Conservation (phyloP, 2,329 filamentous ascomycete species). For the Leptographium lundbergii region DNA sequence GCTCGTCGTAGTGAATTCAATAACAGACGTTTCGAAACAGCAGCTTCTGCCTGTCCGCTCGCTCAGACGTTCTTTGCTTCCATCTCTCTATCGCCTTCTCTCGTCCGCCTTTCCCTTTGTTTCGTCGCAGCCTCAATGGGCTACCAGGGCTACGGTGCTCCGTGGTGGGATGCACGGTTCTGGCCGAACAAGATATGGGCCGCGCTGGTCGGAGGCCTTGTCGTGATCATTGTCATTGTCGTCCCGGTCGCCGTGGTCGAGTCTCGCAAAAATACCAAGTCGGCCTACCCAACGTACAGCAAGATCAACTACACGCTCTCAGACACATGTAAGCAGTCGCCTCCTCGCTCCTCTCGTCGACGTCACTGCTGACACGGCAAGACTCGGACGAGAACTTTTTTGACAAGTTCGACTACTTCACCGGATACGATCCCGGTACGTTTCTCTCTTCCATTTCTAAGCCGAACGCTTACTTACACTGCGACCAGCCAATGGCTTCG, state of each 20-base stretch:
- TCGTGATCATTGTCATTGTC: conserved; percentile 32
- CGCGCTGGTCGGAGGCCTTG: conserved; percentile 24
- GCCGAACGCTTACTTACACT: background rate
- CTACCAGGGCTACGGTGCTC: conserved; percentile 4
- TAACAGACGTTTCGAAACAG: background rate
- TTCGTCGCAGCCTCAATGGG: background rate
- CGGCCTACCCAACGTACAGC: conserved; percentile 33
- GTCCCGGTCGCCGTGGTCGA: conserved; percentile 31
- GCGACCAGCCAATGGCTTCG: conserved; percentile 29
- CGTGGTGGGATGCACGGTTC: conserved; percentile 27
- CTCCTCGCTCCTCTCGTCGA: no score
- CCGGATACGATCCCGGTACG: conserved; percentile 34
- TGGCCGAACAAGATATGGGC: conserved; percentile 43
- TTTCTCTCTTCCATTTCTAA: background rate
- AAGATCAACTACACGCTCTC: conserved; percentile 31
- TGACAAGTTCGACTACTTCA: conserved; percentile 41
- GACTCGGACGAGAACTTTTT: conserved; percentile 39
- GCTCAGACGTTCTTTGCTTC: background rate
- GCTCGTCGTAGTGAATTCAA: no score
- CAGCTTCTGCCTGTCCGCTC: background rate
- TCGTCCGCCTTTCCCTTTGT: no score
- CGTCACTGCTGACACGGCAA: conserved; percentile 13
- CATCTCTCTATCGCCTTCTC: background rate
- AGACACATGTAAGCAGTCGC: conserved; percentile 31
- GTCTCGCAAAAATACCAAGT: conserved; percentile 18